These are phyloP conservation scores for Hypholoma fasciculare DNA, from an alignment of 768 basidiomycete genomes.

Conservation along the genomic window DNA sequence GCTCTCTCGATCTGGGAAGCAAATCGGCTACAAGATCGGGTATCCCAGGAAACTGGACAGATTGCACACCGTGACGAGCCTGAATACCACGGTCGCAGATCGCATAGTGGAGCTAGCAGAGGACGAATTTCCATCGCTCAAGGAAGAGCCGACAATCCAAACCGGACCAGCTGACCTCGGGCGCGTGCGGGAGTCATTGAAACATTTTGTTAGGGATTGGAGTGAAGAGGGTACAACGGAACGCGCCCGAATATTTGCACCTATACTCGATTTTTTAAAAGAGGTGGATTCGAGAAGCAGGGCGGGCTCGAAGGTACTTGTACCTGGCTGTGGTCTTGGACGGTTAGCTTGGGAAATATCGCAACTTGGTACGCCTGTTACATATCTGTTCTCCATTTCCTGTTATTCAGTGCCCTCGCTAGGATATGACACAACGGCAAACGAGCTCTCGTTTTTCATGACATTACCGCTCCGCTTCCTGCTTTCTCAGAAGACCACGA, in stretches of 20 bases:
- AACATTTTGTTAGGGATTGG: slow-evolving; percentile 75
- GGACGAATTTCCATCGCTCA: slow-evolving; percentile 21
- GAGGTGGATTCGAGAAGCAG: slow-evolving; percentile 28
- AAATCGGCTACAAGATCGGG: slow-evolving; percentile 49
- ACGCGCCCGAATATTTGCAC: slow-evolving; percentile 53
- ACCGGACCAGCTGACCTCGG: slow-evolving; percentile 38
- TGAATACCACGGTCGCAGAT: slow-evolving; percentile 38
- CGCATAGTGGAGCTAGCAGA: slow-evolving; percentile 38
- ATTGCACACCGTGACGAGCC: slow-evolving; percentile 38
- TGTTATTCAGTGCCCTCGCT: neutral
- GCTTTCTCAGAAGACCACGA: slow-evolving; percentile 46
- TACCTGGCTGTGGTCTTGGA: slow-evolving; percentile 66
- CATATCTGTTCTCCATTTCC: neutral
- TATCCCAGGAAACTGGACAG: slow-evolving; percentile 54
- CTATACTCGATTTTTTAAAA: slow-evolving; percentile 51
- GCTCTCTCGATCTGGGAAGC: slow-evolving; percentile 46
- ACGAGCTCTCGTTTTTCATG: slow-evolving; percentile 69
- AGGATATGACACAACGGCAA: slow-evolving; percentile 60
- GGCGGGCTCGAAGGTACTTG: slow-evolving; percentile 43
- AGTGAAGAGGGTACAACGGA: slow-evolving; percentile 56
- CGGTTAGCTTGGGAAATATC: slow-evolving; percentile 72
- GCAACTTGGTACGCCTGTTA: slow-evolving; percentile 43
- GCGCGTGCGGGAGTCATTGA: slow-evolving; percentile 57
- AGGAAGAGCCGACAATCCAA: slow-evolving; percentile 9
- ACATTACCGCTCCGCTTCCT: slow-evolving; percentile 59